A percentile compares a stretch with the other conserved stretches of the same genome.
phyloP scores from a whole-genome alignment of 2,329 filamentous ascomycete species.

The Paecilomyces fulvus region DNA sequence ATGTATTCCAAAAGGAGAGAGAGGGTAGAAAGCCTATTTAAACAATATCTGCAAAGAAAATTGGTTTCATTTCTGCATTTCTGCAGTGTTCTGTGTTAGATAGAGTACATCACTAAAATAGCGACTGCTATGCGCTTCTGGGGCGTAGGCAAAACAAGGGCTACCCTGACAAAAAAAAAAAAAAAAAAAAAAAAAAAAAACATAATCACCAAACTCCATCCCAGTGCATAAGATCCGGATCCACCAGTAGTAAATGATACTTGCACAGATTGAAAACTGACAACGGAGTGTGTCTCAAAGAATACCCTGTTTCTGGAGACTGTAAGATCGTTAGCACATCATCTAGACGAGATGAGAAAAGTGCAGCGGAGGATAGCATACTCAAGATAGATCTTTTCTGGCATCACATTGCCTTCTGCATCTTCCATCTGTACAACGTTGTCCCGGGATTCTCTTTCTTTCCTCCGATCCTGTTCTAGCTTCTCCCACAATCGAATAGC shows the following conservation, averaged over 20 bases:
- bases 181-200: background rate
- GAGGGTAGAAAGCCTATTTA: too few relatives aligned
- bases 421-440: conserved; percentile 98
- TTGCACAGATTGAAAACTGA: conserved; percentile 2
- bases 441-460: conserved; percentile 64
- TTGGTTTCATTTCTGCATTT: background rate
- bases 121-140: background rate
- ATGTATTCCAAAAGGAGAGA: background rate
- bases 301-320: conserved; percentile 80
- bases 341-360: background rate
- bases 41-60: background rate
- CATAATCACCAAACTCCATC: conserved; percentile 18
- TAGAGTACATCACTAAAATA: background rate
- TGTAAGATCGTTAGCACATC: conserved; percentile 17
- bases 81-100: background rate
- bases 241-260: conserved; percentile 5
- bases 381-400: conserved; percentile 95
- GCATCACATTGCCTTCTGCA: conserved; percentile 95
- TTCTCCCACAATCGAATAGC: conserved; percentile 87
- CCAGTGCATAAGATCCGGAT: conserved; percentile 13
- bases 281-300: conserved; percentile 41
- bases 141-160: background rate
- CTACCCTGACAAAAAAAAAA: background rate
- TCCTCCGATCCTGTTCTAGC: conserved; percentile 77
- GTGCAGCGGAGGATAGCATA: conserved; percentile 17